Percentiles rank a stretch among this genome's conserved stretches.
Conservation (phyloP, 495 filamentous ascomycete genomes). For the Gamarada debralockiae region DNA sequence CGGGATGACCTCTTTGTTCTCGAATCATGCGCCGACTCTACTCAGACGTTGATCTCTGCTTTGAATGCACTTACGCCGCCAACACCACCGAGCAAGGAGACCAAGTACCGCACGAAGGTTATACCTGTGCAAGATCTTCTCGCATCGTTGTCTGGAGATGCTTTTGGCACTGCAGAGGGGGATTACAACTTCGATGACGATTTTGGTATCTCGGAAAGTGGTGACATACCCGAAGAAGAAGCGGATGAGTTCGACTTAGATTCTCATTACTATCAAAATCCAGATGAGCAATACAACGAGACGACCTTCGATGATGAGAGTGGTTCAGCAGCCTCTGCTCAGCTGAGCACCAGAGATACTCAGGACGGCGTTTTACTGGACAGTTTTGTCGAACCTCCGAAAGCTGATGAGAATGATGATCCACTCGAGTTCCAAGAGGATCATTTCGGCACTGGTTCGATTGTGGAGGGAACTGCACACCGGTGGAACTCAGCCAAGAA, state of each 20-base stretch:
- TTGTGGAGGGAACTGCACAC: slow-evolving; percentile 64
- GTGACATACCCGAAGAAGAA: slow-evolving; percentile 9
- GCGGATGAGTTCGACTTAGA: slow-evolving; percentile 21
- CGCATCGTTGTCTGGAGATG: slow-evolving; percentile 82
- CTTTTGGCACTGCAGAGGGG: slow-evolving; percentile 58
- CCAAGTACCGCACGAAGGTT: slow-evolving; percentile 84
- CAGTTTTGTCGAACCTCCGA: slow-evolving; percentile 56
- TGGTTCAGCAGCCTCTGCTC: slow-evolving; percentile 23
- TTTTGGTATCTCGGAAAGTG: slow-evolving; percentile 33
- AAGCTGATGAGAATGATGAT: slow-evolving; percentile 32
- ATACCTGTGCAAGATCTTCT: slow-evolving; percentile 85
- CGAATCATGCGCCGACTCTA: slow-evolving; percentile 96
- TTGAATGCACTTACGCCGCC: slow-evolving; percentile 81
- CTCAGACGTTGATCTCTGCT: slow-evolving; percentile 81
- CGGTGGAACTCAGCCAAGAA: slow-evolving; percentile 75
- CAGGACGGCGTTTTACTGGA: slow-evolving; percentile 57
- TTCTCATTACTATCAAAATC: slow-evolving; percentile 23
- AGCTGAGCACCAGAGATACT: slow-evolving; percentile 37
- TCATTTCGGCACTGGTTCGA: slow-evolving; percentile 65
- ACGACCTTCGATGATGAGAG: slow-evolving; percentile 45
- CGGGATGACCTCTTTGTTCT: slow-evolving; percentile 82
- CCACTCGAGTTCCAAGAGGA: slow-evolving; percentile 70
- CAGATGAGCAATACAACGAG: slow-evolving; percentile 20
- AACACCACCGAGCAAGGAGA: slow-evolving; percentile 68
- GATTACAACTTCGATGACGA: slow-evolving; percentile 54